A percentile compares a stretch with the other conserved stretches of the same genome.
phyloP scores from a whole-genome alignment of 148 eudicot species.

The Chenopodium quinoa region DNA sequence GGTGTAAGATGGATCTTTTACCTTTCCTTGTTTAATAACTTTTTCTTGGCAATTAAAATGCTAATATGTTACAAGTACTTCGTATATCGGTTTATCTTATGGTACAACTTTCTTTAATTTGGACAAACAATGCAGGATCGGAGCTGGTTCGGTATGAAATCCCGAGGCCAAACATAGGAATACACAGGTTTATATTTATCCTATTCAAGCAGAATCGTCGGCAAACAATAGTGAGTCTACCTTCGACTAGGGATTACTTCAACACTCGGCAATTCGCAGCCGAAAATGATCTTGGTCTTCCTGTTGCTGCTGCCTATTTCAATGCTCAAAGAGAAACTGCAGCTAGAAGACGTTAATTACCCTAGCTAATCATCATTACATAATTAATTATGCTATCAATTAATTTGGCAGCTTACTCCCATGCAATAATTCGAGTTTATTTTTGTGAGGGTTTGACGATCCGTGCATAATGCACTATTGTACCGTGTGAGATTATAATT shows the following conservation, averaged over 20 bases:
- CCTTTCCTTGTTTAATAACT: too few relatives aligned
- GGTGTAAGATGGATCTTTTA: too few relatives aligned
- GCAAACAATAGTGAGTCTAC: slow-evolving; percentile 28
- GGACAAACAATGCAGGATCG: slow-evolving; percentile 42
- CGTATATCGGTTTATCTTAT: too few relatives aligned
- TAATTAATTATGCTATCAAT: background rate
- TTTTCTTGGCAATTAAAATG: too few relatives aligned
- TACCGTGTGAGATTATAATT: background rate
- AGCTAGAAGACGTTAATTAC: slow-evolving; percentile 56
- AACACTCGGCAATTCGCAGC: slow-evolving; percentile 55
- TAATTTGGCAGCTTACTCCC: background rate
- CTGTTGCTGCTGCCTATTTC: slow-evolving; percentile 84
- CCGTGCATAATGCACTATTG: background rate
- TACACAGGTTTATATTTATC: slow-evolving; percentile 75
- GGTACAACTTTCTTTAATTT: background rate
- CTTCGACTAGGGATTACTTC: slow-evolving; percentile 66
- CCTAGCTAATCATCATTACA: background rate
- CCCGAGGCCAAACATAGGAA: slow-evolving; percentile 92
- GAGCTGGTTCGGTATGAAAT: slow-evolving; percentile 74
- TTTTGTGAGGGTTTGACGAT: background rate
- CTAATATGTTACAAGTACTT: too few relatives aligned
- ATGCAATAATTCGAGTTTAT: background rate
- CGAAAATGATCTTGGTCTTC: slow-evolving; percentile 61
- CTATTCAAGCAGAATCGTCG: slow-evolving; percentile 71
- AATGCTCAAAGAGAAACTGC: slow-evolving; percentile 84